These are phyloP conservation scores for Sodiomyces alkalinus DNA, from an alignment of 2,329 filamentous ascomycete genomes.

Conservation along the genomic window DNA sequence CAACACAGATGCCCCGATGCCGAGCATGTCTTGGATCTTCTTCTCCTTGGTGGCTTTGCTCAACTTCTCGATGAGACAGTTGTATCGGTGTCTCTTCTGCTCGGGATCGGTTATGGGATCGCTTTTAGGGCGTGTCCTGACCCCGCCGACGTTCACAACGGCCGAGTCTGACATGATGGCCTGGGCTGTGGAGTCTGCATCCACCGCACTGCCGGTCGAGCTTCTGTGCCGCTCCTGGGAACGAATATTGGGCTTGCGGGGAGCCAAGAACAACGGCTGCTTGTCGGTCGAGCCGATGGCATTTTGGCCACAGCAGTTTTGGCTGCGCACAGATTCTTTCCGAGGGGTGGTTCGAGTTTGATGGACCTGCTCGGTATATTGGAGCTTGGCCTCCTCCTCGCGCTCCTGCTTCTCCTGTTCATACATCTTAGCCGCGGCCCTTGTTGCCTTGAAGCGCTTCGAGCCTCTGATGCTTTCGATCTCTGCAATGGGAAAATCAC, in stretches of 20 bases:
- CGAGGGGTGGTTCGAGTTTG: too few relatives aligned
- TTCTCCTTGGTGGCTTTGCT: neutral
- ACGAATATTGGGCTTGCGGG: too few relatives aligned
- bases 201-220: too few relatives aligned
- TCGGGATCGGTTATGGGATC: neutral
- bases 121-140: neutral
- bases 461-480: constrained; percentile 5
- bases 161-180: constrained; percentile 1
- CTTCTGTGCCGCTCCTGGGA: too few relatives aligned
- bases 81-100: neutral
- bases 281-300: neutral
- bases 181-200: too few relatives aligned
- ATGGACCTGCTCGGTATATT: too few relatives aligned
- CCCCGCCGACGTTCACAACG: neutral
- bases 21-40: neutral
- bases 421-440: neutral
- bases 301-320: too few relatives aligned
- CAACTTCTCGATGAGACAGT: neutral
- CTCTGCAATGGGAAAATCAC: constrained; percentile 2
- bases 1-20: neutral
- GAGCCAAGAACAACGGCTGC: too few relatives aligned
- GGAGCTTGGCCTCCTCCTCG: neutral
- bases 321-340: too few relatives aligned
- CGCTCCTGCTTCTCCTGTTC: constrained; percentile 1
- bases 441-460: constrained; percentile 1